These are phyloP conservation scores for Pythium biforme DNA, from an alignment of 352 stramenopile genomes.

Conservation along the genomic window DNA sequence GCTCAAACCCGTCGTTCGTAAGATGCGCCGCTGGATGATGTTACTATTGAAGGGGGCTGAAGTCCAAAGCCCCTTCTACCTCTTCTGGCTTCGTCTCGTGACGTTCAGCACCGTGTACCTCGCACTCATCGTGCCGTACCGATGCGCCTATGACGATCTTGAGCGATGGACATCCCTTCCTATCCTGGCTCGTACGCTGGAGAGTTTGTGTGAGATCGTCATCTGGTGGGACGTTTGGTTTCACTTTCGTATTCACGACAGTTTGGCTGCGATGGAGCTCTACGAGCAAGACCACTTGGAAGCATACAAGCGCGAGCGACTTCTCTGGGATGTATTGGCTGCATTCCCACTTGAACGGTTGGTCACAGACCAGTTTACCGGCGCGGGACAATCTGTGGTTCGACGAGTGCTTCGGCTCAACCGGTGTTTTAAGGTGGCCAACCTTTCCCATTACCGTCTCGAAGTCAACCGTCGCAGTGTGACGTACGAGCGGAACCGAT, in stretches of 20 bases:
- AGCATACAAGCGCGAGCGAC: conserved; percentile 44
- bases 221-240: conserved; percentile 58
- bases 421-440: conserved; percentile 49
- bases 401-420: conserved; percentile 30
- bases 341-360: conserved; percentile 47
- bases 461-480: conserved; percentile 59
- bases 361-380: conserved; percentile 14
- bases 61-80: conserved; percentile 54
- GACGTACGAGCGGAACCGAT: conserved; percentile 48
- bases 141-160: conserved; percentile 50
- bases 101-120: conserved; percentile 43
- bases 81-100: conserved; percentile 52
- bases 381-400: neutral
- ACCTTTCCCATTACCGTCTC: conserved; percentile 49
- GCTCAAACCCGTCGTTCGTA: neutral
- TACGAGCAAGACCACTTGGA: conserved; percentile 46
- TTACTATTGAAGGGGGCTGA: conserved; percentile 38
- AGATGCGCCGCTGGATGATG: neutral
- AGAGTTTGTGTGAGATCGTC: conserved; percentile 39
- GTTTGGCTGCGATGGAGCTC: conserved; percentile 38
- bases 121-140: conserved; percentile 35
- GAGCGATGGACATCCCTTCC: conserved; percentile 39
- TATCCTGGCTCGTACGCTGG: conserved; percentile 18
- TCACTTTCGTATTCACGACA: conserved; percentile 39
- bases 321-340: conserved; percentile 42